These are phyloP conservation scores for Castanospermum australe DNA, from an alignment of 306 rosid species.

Conservation along the genomic window DNA sequence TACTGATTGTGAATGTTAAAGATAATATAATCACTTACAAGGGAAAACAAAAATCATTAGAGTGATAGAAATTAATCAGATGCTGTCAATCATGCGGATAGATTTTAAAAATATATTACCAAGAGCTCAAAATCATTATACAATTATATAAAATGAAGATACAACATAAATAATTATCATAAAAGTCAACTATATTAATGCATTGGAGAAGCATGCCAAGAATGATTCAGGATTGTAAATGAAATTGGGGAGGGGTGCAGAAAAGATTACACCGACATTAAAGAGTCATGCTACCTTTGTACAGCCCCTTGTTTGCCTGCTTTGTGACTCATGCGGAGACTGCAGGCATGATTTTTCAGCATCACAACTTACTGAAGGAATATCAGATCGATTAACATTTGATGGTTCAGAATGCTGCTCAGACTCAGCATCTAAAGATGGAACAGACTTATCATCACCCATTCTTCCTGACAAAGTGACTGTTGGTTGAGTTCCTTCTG, in stretches of 20 bases:
- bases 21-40: background rate
- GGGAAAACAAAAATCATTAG: background rate
- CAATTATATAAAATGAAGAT: background rate
- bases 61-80: background rate
- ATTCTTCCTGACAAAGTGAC: conserved; percentile 38
- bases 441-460: conserved; percentile 40
- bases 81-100: background rate
- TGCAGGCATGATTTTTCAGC: conserved; percentile 71
- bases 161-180: background rate
- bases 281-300: conserved; percentile 54
- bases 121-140: background rate
- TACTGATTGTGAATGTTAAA: background rate
- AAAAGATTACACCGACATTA: background rate
- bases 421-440: conserved; percentile 55
- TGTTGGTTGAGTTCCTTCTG: conserved; percentile 47
- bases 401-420: conserved; percentile 78
- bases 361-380: conserved; percentile 68
- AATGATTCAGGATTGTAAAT: background rate
- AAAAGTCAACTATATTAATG: background rate
- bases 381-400: conserved; percentile 56
- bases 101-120: too few species aligned
- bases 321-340: conserved; percentile 63
- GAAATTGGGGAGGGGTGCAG: background rate
- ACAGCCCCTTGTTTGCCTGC: conserved; percentile 77
- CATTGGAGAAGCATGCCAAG: background rate